phyloP scores from a whole-genome alignment of 208 protist genomes.

The Phytomonas francai region DNA sequence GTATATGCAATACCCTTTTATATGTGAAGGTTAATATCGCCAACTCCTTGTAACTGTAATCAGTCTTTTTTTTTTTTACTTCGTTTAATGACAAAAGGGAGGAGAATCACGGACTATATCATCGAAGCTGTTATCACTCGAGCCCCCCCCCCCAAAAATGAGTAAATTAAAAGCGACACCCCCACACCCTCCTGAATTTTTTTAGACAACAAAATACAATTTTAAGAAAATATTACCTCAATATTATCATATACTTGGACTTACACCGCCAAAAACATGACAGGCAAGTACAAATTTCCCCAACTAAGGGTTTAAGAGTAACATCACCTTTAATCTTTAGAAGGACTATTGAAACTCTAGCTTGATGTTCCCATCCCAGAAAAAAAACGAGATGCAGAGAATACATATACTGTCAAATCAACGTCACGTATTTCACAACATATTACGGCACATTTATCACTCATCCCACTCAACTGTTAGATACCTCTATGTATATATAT shows the following conservation, averaged over 20 bases:
- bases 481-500: too few species aligned
- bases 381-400: not conserved
- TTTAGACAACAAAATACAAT: slow-evolving; percentile 7
- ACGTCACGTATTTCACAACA: not conserved
- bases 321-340: not conserved
- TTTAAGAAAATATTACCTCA: slow-evolving; percentile 2
- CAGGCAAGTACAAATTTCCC: not conserved
- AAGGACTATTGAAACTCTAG: not conserved
- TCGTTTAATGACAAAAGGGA: not conserved
- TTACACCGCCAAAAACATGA: not conserved
- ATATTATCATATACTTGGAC: not conserved
- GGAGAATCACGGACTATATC: not conserved
- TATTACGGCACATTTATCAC: not conserved
- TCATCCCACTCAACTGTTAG: not conserved
- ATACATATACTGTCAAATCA: not conserved
- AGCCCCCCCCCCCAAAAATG: not conserved
- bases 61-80: not conserved
- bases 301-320: not conserved
- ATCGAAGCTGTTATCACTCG: not conserved
- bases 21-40: not conserved
- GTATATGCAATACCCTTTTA: not conserved
- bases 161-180: not conserved
- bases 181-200: not conserved
- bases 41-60: not conserved
- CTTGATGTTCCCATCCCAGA: not conserved